Percentiles rank a stretch among this genome's conserved stretches.
Evolutionary conservation across 116 monocot genomes (phyloP).

Genomic region (Dioscorea cayenensis): DNA sequence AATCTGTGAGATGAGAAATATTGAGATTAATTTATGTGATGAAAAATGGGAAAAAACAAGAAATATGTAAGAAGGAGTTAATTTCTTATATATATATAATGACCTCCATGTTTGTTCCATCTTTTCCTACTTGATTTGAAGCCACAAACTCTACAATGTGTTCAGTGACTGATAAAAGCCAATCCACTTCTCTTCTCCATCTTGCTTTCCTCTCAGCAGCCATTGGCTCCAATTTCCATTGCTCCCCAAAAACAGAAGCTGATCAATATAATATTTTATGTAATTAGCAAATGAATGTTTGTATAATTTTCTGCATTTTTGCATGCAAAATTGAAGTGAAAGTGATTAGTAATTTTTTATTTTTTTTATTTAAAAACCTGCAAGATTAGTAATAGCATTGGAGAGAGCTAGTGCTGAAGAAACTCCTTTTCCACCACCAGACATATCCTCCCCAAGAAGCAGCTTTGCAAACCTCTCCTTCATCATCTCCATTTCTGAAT

Average conservation of each 20-base stretch:
- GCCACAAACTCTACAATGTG: constrained; percentile 91
- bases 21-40: background rate
- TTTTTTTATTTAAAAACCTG: constrained; percentile 26
- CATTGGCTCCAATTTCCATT: constrained; percentile 75
- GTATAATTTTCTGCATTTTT: background rate
- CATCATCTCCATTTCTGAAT: constrained; percentile 65
- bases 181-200: constrained; percentile 84
- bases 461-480: constrained; percentile 87
- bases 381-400: constrained; percentile 89
- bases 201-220: constrained; percentile 52
- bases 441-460: constrained; percentile 93
- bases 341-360: no score
- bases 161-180: constrained; percentile 91
- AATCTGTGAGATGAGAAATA: constrained; percentile 32
- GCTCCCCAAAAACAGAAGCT: constrained; percentile 94
- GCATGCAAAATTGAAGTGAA: background rate
- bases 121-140: constrained; percentile 52
- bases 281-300: background rate
- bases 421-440: constrained; percentile 82
- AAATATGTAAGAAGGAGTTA: background rate
- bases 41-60: background rate
- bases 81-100: background rate
- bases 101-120: constrained; percentile 88
- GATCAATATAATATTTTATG: background rate
- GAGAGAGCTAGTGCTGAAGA: constrained; percentile 84